Evolutionary conservation across 2,329 filamentous ascomycete species (phyloP), one percentile per base, ranked within the genome.

Genomic region (Monilinia aucupariae): DNA sequence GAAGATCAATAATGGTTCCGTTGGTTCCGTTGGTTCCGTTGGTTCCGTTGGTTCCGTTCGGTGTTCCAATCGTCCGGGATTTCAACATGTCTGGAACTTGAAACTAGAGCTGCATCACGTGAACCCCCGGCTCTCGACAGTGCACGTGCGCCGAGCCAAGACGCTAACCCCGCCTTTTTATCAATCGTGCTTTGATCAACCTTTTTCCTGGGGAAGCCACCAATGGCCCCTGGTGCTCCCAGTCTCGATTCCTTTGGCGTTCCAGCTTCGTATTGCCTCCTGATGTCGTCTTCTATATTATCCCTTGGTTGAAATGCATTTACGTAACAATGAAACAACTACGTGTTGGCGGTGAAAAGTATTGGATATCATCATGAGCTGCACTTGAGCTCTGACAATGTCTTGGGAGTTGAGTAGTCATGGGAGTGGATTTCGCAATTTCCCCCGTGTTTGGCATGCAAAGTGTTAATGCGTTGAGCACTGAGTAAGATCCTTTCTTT

Each of bases 241-340:
- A 56, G 27, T 45, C 41, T 27, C 22, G 41, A 56, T 56, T 56
- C 22, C 53, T 56, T 56, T 56, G 53, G 41, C 41, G 45, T 58
- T 12, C 43, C 30, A 58, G 34, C 20, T 37, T 47, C 41, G 7
- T 37, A 25, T 58, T 58, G 41, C 54, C 54, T 58, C 54, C 47
- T 58, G 41, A 58, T 58, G 54, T 47, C 43, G 41, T 34, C 27
- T 58, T 58, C 25, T 34, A 47, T 34, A 25, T 34, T 37, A 12
- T 32, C 43, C 22, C 54, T 48, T 58, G 34, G 43, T 58, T 58
- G 41, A 3, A 47, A 34, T 47, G 27, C 54, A 47, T 47, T 62
- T 62, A 62, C 60, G 60, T 62, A 62, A 62, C 51, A 48, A 62
- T 58, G 60, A 62, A 62, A 62, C 60, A 32, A 27, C 5, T 49